Evolutionary conservation across 768 basidiomycete genomes (phyloP).

Genomic region (Suillus sp.): DNA sequence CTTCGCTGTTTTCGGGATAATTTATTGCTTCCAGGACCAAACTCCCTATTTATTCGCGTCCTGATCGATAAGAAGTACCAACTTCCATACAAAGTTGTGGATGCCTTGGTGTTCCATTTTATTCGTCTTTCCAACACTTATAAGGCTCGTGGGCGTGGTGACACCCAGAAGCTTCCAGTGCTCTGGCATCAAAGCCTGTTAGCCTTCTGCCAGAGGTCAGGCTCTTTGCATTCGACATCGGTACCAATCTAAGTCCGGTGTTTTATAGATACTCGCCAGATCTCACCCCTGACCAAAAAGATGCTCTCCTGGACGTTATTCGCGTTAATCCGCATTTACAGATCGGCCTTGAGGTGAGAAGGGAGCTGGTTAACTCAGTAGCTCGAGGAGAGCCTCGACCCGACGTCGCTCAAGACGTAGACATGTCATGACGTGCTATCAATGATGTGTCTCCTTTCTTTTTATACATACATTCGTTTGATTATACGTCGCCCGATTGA

Average conservation of each 20-base stretch:
- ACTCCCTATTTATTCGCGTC: constrained; percentile 95
- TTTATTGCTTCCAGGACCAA: constrained; percentile 58
- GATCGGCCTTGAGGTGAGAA: constrained; percentile 86
- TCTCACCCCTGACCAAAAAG: constrained; percentile 95
- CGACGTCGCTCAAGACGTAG: constrained; percentile 64
- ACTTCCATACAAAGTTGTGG: constrained; percentile 96
- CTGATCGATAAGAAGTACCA: constrained; percentile 98
- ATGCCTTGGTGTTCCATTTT: constrained; percentile 97
- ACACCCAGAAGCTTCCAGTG: constrained; percentile 86
- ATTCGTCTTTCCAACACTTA: constrained; percentile 93
- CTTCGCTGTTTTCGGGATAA: background rate
- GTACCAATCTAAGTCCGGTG: constrained; percentile 2
- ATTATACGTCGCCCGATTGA: background rate
- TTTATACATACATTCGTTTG: background rate
- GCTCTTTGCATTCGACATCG: background rate
- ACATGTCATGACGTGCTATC: constrained; percentile 48
- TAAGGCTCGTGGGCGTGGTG: constrained; percentile 69
- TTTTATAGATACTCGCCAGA: constrained; percentile 82
- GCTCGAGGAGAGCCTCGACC: constrained; percentile 78
- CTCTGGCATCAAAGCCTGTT: constrained; percentile 98
- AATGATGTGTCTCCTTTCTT: background rate
- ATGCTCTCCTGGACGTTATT: constrained; percentile 92
- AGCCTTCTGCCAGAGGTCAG: constrained; percentile 89
- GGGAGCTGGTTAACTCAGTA: constrained; percentile 88
- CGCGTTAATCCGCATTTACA: constrained; percentile 83